Evolutionary conservation across 371 early-diverging fungal genomes (phyloP), one percentile per base, ranked within the genome.

Genomic region (Nematocida parisii): DNA sequence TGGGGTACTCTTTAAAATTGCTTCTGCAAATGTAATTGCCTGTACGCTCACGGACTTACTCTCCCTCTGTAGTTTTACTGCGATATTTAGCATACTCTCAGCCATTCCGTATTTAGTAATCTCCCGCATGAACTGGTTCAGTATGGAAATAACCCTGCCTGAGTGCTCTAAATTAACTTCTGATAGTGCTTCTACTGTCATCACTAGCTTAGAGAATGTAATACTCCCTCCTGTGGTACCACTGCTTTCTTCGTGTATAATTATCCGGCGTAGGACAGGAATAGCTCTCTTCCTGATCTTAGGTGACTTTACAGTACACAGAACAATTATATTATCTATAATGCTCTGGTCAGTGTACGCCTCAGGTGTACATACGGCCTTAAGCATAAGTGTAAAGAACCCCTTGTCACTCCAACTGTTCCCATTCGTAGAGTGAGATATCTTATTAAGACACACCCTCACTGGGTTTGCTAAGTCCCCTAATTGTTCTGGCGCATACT

Each of bases 291-390:
- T 75, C 24, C 75, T 47, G 6, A 20, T 56, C 55, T 75, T 75
- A n/a, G 75, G 75, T 11, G 58, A 56, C 9, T 27, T 24, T 13
- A 1, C 24, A 5, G 20, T 39, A 50, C 66, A 66, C 24, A 52
- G 68, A 18, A 54, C 68, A n/a, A 75, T 40, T 6, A 75, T 47
- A 11, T 18, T 9, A 5, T 68, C 75, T 27, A 75, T 45, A 18
- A 64, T n/a, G 15, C 47, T 68, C 20, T 13, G 7, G 66, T 75
- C 75, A 5, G 47, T 22, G 39, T 27, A 75, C 5, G 75, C 75
- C 44, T 68, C 75, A 15, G 75, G 72, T 6, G 75, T 75, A 42
- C 46, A 75, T 11, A 75, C 66, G 11, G 66, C 66, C 45, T 75
- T 75, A 54, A 75, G 75, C 40, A 75, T 40, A n/a, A 75, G 64